Conservation (phyloP, 441 rosid species). For the Pelargonium citronellum region DNA sequence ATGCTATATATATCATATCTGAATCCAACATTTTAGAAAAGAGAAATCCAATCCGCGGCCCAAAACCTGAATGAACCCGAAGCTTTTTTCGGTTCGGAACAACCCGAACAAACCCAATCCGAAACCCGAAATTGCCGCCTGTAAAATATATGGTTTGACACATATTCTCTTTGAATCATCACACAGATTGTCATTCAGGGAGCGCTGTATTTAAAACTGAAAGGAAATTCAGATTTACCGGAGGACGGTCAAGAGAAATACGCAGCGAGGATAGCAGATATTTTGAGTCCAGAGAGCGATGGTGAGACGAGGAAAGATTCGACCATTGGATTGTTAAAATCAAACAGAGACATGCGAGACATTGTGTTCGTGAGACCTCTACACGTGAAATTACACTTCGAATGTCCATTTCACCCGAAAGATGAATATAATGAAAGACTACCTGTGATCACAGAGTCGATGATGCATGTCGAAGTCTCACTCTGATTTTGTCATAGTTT, state of each 20-base stretch:
- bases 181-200: slow-evolving; percentile 67
- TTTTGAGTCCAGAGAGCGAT: slow-evolving; percentile 37
- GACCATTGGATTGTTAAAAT: slow-evolving; percentile 50
- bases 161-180: background rate
- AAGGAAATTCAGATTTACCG: slow-evolving; percentile 29
- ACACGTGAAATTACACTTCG: slow-evolving; percentile 56
- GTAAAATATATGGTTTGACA: too few relatives aligned
- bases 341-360: slow-evolving; percentile 53
- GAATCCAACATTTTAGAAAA: too few relatives aligned
- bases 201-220: slow-evolving; percentile 59
- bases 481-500: too few relatives aligned
- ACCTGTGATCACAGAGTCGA: too few relatives aligned
- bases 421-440: slow-evolving; percentile 27
- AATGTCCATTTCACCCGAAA: slow-evolving; percentile 61
- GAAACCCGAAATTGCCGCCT: too few relatives aligned
- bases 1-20: too few relatives aligned
- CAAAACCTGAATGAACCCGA: too few relatives aligned
- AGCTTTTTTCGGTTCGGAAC: too few relatives aligned
- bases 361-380: slow-evolving; percentile 59
- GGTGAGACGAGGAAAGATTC: slow-evolving; percentile 34
- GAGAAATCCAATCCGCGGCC: too few relatives aligned
- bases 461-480: too few relatives aligned
- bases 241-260: slow-evolving; percentile 41
- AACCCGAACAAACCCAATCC: too few relatives aligned
- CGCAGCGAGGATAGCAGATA: slow-evolving; percentile 48